Evolutionary conservation across 805 yeast genomes (phyloP).

Genomic region (Yamadazyma kitorensis): DNA sequence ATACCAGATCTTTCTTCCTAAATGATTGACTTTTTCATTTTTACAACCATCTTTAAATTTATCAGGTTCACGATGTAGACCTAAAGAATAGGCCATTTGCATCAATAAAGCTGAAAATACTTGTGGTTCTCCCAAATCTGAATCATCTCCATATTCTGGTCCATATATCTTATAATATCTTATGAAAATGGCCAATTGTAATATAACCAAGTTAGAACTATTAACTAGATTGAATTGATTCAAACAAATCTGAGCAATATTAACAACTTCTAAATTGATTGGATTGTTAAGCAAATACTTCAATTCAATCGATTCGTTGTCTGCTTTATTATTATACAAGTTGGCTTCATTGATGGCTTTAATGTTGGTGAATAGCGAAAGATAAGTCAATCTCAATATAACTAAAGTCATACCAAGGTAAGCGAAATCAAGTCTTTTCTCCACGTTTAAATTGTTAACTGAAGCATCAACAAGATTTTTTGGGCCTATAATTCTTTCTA

Average conservation of each 20-base stretch:
- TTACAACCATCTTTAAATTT: constrained; percentile 13
- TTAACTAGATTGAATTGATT: constrained; percentile 27
- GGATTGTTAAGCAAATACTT: constrained; percentile 29
- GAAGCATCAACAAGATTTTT: constrained; percentile 2
- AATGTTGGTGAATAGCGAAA: constrained; percentile 33
- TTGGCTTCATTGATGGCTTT: constrained; percentile 4
- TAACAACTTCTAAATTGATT: constrained; percentile 28
- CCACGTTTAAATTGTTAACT: constrained; percentile 15
- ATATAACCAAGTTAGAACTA: constrained; percentile 39
- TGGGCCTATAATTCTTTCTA: constrained; percentile 45
- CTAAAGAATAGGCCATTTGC: constrained; percentile 38
- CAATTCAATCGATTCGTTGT: constrained; percentile 13
- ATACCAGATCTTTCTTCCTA: constrained; percentile 26
- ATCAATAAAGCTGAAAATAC: constrained; percentile 43
- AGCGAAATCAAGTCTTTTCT: constrained; percentile 31
- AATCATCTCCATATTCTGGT: constrained; percentile 55
- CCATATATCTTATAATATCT: constrained; percentile 46
- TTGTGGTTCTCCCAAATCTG: constrained; percentile 57
- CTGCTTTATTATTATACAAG: constrained; percentile 10
- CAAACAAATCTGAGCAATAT: constrained; percentile 33
- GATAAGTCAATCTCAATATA: constrained; percentile 32
- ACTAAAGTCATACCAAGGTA: constrained; percentile 31
- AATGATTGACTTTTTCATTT: constrained; percentile 17
- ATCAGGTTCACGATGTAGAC: constrained; percentile 37
- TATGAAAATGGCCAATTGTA: constrained; percentile 53